Evolutionary conservation across 208 protist species (phyloP), one percentile per base, ranked within the genome.

Genomic region (Leishmania martiniquensis): DNA sequence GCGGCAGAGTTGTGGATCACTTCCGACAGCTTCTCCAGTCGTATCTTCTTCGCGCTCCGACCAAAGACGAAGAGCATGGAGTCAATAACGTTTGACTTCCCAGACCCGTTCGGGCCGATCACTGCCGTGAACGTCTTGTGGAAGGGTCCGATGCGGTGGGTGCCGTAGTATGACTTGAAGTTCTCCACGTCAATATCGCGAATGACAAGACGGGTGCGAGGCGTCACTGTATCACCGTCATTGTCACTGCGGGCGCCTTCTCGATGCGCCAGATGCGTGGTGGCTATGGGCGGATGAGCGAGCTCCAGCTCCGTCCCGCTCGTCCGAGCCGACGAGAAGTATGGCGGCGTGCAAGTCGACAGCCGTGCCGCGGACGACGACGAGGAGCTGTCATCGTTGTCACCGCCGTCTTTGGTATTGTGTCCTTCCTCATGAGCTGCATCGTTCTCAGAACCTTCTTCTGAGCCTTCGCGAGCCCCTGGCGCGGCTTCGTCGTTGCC

Each of bases 61-160:
- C 99, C 99, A 91, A 99, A 99, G 20, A 99, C 99, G 89, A 99
- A 99, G 7, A 99, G 92, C 87, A 99, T 96, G 4, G 98, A 94
- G 87, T 99, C 99, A 76, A 99, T 99, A 22, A 99, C 99, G 87
- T 99, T 99, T 15, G 98, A 99, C 93, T 99, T 99, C 73, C 99
- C 99, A 44, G 95, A 99, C 49, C 99, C 99, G 87, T 99, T 99
- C 17, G 99, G 99, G 15, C 99, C 99, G 66, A 99, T 99, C 42
- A 99, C 96, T 17, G 98, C 95, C 37, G 99, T 99, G 88, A 99
- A 99, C 54, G 93, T 98, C 87, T 99, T 99, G 92, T 99, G 99
- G 85, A 99, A 99, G 0, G 99, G 99, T 7, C 99, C 99, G 70
- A 99, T 99, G 66, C 92, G 88, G 72, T 99, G 94, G n/a, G 74